Evolutionary conservation across 306 rosid genomes (phyloP).

Genomic region (Pyrus betulifolia): DNA sequence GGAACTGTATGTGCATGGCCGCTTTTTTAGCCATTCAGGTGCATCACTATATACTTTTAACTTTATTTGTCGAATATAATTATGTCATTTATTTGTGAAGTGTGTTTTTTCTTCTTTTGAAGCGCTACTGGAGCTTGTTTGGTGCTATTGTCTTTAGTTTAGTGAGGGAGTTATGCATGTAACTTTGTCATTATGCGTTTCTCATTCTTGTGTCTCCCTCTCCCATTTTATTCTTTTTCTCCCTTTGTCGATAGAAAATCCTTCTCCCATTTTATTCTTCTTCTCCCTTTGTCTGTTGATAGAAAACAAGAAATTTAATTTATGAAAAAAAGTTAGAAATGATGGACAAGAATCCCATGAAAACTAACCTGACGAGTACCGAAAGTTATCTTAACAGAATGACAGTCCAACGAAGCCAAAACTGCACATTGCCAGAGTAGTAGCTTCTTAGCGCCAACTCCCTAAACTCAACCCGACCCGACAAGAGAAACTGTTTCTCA

Average conservation of each 20-base stretch:
- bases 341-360: too few species aligned
- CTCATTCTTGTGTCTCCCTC: not conserved
- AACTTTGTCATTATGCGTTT: not conserved
- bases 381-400: too few species aligned
- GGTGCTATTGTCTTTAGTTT: not conserved
- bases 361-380: too few species aligned
- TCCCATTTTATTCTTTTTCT: not conserved
- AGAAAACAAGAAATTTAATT: too few species aligned
- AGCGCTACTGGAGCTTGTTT: not conserved
- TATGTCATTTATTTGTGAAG: not conserved
- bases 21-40: conserved; percentile 85
- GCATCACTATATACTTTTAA: conserved; percentile 5
- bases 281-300: not conserved
- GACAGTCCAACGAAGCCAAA: too few species aligned
- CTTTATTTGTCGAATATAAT: not conserved
- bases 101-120: not conserved
- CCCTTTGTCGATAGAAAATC: not conserved
- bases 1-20: conserved; percentile 96
- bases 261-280: not conserved
- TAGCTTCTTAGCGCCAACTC: too few species aligned
- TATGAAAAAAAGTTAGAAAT: too few species aligned
- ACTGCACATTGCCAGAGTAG: too few species aligned
- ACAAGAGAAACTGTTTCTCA: too few species aligned
- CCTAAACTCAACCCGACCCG: too few species aligned
- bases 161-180: not conserved